Conservation (phyloP, 176 grass and related monocot species). For the Oryza glumipatula region DNA sequence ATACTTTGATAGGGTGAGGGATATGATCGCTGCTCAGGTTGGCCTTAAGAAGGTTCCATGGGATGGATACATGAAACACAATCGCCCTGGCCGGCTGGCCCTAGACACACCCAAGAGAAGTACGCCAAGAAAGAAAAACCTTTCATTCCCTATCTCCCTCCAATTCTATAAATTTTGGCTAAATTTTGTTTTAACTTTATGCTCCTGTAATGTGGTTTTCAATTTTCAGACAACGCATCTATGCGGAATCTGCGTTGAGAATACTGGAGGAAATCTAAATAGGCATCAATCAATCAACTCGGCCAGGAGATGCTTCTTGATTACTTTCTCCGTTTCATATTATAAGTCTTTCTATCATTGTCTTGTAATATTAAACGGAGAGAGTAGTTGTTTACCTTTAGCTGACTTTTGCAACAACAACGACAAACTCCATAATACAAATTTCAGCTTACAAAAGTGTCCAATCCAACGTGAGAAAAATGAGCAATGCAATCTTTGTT, state of each 20-base stretch:
- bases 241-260: constrained; percentile 79
- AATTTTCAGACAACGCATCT: constrained; percentile 90
- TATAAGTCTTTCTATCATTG: no score
- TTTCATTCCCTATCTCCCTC: background rate
- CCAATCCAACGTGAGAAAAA: background rate
- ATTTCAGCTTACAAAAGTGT: background rate
- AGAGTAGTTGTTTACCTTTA: background rate
- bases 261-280: constrained; percentile 70
- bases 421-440: background rate
- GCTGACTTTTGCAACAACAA: no score
- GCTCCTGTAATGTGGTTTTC: constrained; percentile 1
- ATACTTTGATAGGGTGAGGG: constrained; percentile 72
- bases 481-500: background rate
- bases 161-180: background rate
- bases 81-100: constrained; percentile 22
- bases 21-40: constrained; percentile 92
- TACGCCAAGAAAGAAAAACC: constrained; percentile 21
- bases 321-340: background rate
- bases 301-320: background rate
- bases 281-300: background rate
- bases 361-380: no score
- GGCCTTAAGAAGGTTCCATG: constrained; percentile 95
- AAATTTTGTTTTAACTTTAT: background rate
- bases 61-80: constrained; percentile 48
- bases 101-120: constrained; percentile 88